Base-by-base conservation (phyloP, 1,284 basidiomycete species). In the Moesziomyces parantarcticus region DNA sequence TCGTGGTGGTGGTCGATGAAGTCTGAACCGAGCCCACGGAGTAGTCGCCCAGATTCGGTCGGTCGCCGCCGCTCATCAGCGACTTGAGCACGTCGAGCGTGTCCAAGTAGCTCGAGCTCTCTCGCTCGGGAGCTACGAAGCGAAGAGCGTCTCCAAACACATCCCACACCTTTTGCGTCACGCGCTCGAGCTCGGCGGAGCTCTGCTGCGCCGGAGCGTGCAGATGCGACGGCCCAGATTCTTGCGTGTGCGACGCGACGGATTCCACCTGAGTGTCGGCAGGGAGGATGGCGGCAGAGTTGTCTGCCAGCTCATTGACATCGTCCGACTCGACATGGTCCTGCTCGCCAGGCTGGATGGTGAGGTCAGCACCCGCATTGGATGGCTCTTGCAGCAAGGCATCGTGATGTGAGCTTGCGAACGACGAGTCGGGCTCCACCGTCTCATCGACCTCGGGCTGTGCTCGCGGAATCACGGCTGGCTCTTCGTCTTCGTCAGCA, bases 81-180 rank as follows among this genome's bases (percentile, higher is more conserved):
- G 48, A 44, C 26, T 66, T 61, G 13, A 79, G 53, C 8, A 75
- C 36, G 5, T 61, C 56, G 45, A 80, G 74, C 21, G 81, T 83
- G 20, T 72, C 75, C 3, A 50, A 18, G 40, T 76, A 79, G 48
- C 71, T 47, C 26, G 78, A 77, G 5, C 34, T 20, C 41, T 74
- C 75, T n/a, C 57, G 59, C 18, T 74, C 65, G 1, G 77, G 71
- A 5, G 64, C 54, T 2, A 75, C 75, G 45, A 72, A 71, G 29
- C 81, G 73, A 9, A 83, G 68, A 2, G 52, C 56, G 26, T 82
- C 80, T 39, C 78, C 78, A 64, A 83, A 79, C 11, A 61, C 54
- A 5, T 68, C 48, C 79, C 78, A 81, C 10, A 81, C 73, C 32
- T 76, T 74, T 9, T 56, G 49, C 3, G 76, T 70, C 25, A 77